phyloP scores from a whole-genome alignment of 108 stramenopile species.

The Craspedostauros australis region DNA sequence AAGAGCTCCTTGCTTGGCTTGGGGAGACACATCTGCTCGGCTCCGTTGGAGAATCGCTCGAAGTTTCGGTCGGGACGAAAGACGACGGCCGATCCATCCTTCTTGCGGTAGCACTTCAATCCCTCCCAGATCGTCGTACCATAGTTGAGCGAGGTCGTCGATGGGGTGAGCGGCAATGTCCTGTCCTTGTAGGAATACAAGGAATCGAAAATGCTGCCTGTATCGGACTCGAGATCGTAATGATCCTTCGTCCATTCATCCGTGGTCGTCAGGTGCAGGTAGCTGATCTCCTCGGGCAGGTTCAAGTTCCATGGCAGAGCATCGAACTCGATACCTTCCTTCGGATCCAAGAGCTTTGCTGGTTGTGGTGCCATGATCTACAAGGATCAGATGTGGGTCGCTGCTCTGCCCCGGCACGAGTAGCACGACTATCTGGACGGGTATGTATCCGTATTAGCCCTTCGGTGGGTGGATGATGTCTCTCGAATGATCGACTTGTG shows the following conservation, averaged over 20 bases:
- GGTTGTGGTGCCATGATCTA: too few relatives aligned
- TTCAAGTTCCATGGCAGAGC: constrained; percentile 80
- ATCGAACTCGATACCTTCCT: constrained; percentile 64
- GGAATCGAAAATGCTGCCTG: constrained; percentile 43
- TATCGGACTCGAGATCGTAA: constrained; percentile 48
- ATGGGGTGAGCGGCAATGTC: constrained; percentile 50
- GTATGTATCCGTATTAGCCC: too few relatives aligned
- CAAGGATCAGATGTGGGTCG: too few relatives aligned
- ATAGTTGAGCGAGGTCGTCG: constrained; percentile 75
- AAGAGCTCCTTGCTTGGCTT: constrained; percentile 55
- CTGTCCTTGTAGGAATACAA: constrained; percentile 46
- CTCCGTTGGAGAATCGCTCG: constrained; percentile 53
- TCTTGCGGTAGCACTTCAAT: constrained; percentile 65
- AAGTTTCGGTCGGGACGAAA: constrained; percentile 79
- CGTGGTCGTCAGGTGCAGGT: constrained; percentile 64
- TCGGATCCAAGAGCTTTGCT: constrained; percentile 10
- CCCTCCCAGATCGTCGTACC: constrained; percentile 87
- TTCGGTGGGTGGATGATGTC: too few relatives aligned
- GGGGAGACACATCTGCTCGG: constrained; percentile 68
- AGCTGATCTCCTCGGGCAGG: constrained; percentile 58
- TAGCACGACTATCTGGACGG: too few relatives aligned
- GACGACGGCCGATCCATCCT: constrained; percentile 47
- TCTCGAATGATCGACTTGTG: too few relatives aligned
- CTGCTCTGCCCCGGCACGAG: too few relatives aligned
- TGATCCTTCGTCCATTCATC: constrained; percentile 62